Conservation (phyloP, 2,329 filamentous ascomycete genomes). For the Lachnellula hyalina region DNA sequence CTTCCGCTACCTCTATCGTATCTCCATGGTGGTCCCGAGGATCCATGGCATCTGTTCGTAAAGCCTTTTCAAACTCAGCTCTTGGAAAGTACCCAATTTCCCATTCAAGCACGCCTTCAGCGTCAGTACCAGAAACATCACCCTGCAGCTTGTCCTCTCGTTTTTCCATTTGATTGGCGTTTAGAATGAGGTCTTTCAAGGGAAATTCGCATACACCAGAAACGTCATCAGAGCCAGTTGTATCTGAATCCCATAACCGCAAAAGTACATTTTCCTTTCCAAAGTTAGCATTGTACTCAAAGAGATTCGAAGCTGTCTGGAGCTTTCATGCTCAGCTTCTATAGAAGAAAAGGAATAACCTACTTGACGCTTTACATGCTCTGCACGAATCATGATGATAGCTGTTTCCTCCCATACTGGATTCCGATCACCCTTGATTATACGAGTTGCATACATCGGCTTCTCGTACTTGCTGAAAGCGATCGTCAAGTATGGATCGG, state of each 20-base stretch:
- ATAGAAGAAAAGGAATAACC: too few species aligned
- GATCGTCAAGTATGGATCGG: constrained; percentile 19
- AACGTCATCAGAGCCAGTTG: constrained; percentile 18
- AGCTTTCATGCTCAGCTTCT: too few species aligned
- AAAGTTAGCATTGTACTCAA: too few species aligned
- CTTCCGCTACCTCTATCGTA: constrained; percentile 10
- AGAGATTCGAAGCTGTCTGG: too few species aligned
- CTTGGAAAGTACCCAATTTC: constrained; percentile 20
- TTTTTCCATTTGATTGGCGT: constrained; percentile 20
- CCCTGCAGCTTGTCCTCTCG: constrained; percentile 16
- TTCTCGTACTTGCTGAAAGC: constrained; percentile 21
- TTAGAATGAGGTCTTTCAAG: constrained; percentile 14
- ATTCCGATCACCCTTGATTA: constrained; percentile 21
- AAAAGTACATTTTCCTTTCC: constrained; percentile 13
- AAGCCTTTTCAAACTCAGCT: constrained; percentile 13
- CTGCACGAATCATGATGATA: constrained; percentile 18
- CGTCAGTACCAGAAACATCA: constrained; percentile 17
- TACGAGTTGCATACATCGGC: constrained; percentile 20
- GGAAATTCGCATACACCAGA: constrained; percentile 19
- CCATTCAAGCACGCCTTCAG: constrained; percentile 17
- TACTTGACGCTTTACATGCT: constrained; percentile 16
- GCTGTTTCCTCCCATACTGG: constrained; percentile 22
- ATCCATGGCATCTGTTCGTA: constrained; percentile 15
- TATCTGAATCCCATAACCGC: constrained; percentile 18
- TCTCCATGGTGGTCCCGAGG: constrained; percentile 16